These are phyloP conservation scores for Pythium dissimile DNA, from an alignment of 352 stramenopile species.

Conservation along the genomic window DNA sequence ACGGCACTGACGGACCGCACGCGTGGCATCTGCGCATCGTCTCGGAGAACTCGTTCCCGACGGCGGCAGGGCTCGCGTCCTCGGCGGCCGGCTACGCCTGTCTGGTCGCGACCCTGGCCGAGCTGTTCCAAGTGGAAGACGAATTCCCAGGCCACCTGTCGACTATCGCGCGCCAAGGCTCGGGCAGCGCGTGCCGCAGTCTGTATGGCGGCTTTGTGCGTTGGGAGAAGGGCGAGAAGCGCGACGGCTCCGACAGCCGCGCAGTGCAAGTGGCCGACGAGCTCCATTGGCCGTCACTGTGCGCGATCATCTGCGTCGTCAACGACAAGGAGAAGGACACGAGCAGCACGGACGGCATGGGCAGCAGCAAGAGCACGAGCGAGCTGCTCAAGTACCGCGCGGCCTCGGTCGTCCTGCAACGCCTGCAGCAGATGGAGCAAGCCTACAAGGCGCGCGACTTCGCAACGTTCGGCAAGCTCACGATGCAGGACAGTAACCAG, in stretches of 20 bases:
- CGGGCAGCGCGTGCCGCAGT: constrained; percentile 93
- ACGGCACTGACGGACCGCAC: constrained; percentile 12
- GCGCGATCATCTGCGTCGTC: constrained; percentile 96
- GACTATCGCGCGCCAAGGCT: constrained; percentile 94
- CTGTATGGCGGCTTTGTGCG: constrained; percentile 97
- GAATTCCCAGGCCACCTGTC: constrained; percentile 88
- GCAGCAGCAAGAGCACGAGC: constrained; percentile 92
- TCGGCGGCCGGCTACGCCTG: constrained; percentile 96
- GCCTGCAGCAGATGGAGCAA: constrained; percentile 87
- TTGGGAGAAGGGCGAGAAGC: constrained; percentile 89
- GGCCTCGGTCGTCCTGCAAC: constrained; percentile 70
- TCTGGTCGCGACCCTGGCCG: constrained; percentile 87
- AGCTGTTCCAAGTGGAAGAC: constrained; percentile 89
- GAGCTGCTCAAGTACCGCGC: constrained; percentile 88
- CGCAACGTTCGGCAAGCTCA: constrained; percentile 93
- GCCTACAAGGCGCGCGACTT: constrained; percentile 94
- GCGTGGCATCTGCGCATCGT: constrained; percentile 88
- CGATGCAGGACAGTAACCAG: constrained; percentile 98
- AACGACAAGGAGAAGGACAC: constrained; percentile 97
- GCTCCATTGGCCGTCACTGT: constrained; percentile 92
- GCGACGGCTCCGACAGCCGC: constrained; percentile 70
- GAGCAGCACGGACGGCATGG: constrained; percentile 95
- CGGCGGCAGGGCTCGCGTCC: constrained; percentile 95
- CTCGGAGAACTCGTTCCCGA: constrained; percentile 98
- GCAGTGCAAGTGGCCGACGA: constrained; percentile 81